These are phyloP conservation scores for Emiliania huxleyi DNA, from an alignment of 78 protist species.

Conservation along the genomic window DNA sequence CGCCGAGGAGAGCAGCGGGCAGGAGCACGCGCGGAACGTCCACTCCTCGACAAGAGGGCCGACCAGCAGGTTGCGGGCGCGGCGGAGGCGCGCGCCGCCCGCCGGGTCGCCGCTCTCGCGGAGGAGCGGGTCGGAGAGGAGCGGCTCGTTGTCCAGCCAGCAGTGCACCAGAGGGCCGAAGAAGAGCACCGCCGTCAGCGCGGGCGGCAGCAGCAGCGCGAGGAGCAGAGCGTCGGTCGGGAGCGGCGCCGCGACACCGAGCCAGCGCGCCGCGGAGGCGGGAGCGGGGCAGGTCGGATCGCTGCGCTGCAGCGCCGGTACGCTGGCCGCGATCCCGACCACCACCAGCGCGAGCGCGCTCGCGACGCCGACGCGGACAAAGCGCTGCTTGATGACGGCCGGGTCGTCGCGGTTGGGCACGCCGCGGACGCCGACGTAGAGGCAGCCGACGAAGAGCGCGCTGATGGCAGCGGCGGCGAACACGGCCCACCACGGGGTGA, in stretches of 20 bases:
- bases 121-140: background rate
- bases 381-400: background rate
- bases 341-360: background rate
- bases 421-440: background rate
- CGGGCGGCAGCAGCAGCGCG: background rate
- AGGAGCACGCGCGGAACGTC: background rate
- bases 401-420: background rate
- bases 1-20: background rate
- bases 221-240: no score
- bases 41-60: slow-evolving; percentile 9
- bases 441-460: background rate
- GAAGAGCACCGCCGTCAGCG: background rate
- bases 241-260: background rate
- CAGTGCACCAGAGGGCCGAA: background rate
- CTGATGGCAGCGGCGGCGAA: background rate
- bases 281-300: background rate
- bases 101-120: no score
- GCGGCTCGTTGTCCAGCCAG: background rate
- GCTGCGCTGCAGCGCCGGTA: background rate
- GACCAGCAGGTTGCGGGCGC: background rate
- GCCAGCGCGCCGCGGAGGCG: no score
- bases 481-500: background rate
- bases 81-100: background rate
- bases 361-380: background rate
- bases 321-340: background rate